A percentile compares a stretch with the other conserved stretches of the same genome.
phyloP scores from a whole-genome alignment of 169 alveolate species.

The Cryptosporidium bovis region DNA sequence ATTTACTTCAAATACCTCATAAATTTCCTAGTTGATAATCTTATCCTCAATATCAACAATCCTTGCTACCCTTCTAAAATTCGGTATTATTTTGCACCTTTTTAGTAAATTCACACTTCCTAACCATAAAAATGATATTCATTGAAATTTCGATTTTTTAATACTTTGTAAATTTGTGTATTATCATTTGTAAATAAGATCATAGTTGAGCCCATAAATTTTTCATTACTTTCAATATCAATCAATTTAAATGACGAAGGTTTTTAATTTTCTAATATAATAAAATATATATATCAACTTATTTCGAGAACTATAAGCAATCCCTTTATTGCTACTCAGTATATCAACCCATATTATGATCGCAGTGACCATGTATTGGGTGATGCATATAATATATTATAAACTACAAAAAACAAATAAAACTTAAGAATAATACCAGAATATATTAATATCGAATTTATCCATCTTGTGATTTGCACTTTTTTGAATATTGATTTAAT shows the following conservation, averaged over 20 bases:
- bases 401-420: no score
- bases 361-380: no score
- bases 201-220: slow-evolving; percentile 52
- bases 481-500: no score
- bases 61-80: slow-evolving; percentile 2
- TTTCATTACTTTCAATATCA: not conserved
- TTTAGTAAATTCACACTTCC: not conserved
- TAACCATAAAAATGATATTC: slow-evolving; percentile 25
- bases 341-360: not conserved
- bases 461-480: no score
- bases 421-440: no score
- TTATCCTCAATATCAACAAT: not conserved
- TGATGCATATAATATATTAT: no score
- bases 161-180: slow-evolving; percentile 17
- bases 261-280: not conserved
- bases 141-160: slow-evolving; percentile 14
- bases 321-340: no score
- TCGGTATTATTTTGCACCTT: slow-evolving; percentile 26
- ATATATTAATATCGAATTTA: no score
- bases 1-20: not conserved
- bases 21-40: not conserved
- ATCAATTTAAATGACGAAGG: not conserved
- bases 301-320: no score
- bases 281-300: no score
- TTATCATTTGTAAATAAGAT: slow-evolving; percentile 17